These are phyloP conservation scores for Emericellopsis terricola DNA, from an alignment of 495 filamentous ascomycete species.

Conservation along the genomic window DNA sequence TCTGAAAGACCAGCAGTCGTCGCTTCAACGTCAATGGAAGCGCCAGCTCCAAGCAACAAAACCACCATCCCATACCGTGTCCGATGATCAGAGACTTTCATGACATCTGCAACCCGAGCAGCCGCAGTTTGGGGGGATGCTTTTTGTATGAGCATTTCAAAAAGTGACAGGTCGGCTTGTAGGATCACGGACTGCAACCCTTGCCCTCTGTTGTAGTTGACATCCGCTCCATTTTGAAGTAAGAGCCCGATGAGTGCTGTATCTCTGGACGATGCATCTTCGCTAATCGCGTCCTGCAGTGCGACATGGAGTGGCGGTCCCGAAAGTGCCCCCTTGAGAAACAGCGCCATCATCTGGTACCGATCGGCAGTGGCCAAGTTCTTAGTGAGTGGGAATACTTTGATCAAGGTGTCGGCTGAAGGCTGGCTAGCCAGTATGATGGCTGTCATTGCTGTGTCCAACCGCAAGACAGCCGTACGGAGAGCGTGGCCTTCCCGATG, in stretches of 20 bases:
- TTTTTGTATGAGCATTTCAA: constrained; percentile 18
- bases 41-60: constrained; percentile 19
- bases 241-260: constrained; percentile 23
- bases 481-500: constrained; percentile 22
- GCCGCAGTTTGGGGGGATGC: constrained; percentile 18
- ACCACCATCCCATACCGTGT: constrained; percentile 19
- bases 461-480: constrained; percentile 18
- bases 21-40: constrained; percentile 13
- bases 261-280: constrained; percentile 20
- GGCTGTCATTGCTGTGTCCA: constrained; percentile 17
- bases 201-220: constrained; percentile 25
- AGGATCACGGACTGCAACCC: constrained; percentile 20
- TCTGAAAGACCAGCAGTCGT: constrained; percentile 17
- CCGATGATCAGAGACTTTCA: constrained; percentile 13
- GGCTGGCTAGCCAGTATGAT: constrained; percentile 20
- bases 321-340: constrained; percentile 20
- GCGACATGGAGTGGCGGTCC: constrained; percentile 16
- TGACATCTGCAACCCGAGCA: constrained; percentile 16
- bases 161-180: constrained; percentile 15
- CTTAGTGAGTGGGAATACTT: constrained; percentile 18
- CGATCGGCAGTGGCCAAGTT: constrained; percentile 14
- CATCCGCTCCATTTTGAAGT: constrained; percentile 22
- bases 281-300: constrained; percentile 22
- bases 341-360: constrained; percentile 19
- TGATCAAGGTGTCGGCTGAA: constrained; percentile 16